Base-by-base conservation (phyloP, 2,329 filamentous ascomycete species). In the Pyrenophora seminiperda region DNA sequence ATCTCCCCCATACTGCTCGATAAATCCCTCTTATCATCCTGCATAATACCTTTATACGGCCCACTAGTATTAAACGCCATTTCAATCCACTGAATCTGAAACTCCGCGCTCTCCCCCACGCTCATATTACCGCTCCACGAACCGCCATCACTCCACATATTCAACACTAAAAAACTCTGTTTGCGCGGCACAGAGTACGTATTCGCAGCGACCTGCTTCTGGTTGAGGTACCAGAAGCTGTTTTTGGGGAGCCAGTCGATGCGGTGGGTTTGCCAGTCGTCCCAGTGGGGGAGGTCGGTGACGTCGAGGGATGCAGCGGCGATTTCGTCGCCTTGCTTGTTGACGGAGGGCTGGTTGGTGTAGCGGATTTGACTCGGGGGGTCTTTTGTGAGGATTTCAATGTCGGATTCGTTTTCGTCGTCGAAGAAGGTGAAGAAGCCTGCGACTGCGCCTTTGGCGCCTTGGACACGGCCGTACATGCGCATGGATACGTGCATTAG, bases 31-130 rank as follows among this genome's bases (percentile, higher is more conserved):
- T 67, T 69, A 7, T 61, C 47, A 4, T 37, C 36, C 19, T 40
- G 13, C 5, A 51, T 31, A 1, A 47, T 51, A 4, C 71, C 71
- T 6, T 54, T 51, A 2, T 71, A 68, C 4, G 67, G 61, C 17
- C 71, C 72, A 41, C 62, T 68, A 3, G 71, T 74, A 42, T 76
- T 76, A 47, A 81, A 86, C 17, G 83, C 75, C 69, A 86, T 76
- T 61, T 86, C 82, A 36, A 86, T 79, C 83, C 83, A 86, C 71
- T 84, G 80, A 14, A 87, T 76, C 61, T 86, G 81, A 60, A 86
- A 73, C 53, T 77, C 79, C 0, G 83, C 83, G 36, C 75, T 74
- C 9, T 71, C 74, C 3, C 75, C 73, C 4, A 76, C 63, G 4
- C 66, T 76, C 84, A 87, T 85, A 43, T 82, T 79, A 9, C 83